A percentile compares a stretch with the other conserved stretches of the same genome.
Evolutionary conservation across 2,329 filamentous ascomycete species (phyloP).

Genomic region (Sarocladium brachiariae): DNA sequence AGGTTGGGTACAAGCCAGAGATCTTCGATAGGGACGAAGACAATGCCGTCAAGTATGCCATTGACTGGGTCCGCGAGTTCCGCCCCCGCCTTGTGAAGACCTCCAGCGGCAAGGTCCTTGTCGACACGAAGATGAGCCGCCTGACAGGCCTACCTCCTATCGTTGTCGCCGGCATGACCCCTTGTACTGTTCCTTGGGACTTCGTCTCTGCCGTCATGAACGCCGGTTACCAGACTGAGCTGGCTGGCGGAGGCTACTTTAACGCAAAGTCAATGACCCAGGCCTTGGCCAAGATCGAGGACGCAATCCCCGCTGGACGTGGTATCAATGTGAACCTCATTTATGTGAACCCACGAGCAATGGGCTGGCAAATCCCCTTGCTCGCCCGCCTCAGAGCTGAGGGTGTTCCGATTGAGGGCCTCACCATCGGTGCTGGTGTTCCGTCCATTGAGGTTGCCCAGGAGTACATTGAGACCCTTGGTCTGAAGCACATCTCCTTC

Average conservation of each 20-base stretch:
- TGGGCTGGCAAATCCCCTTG: slow-evolving; percentile 88
- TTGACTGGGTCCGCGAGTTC: slow-evolving; percentile 97
- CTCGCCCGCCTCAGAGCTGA: slow-evolving; percentile 73
- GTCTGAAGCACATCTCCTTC: slow-evolving; percentile 88
- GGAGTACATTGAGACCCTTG: slow-evolving; percentile 88
- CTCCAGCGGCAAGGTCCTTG: slow-evolving; percentile 79
- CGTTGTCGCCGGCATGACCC: slow-evolving; percentile 92
- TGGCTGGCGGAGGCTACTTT: slow-evolving; percentile 86
- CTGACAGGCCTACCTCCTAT: slow-evolving; percentile 78
- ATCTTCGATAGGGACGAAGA: slow-evolving; percentile 95
- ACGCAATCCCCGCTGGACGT: slow-evolving; percentile 73
- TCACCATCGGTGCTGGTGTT: slow-evolving; percentile 89
- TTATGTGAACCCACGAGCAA: slow-evolving; percentile 82
- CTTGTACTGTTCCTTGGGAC: slow-evolving; percentile 81
- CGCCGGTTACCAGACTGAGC: slow-evolving; percentile 87
- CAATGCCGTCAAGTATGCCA: slow-evolving; percentile 87
- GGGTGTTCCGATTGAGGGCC: slow-evolving; percentile 83
- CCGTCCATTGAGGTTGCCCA: slow-evolving; percentile 89
- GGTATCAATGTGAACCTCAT: slow-evolving; percentile 88
- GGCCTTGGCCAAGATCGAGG: slow-evolving; percentile 78
- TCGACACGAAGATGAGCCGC: slow-evolving; percentile 94
- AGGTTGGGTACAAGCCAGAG: slow-evolving; percentile 97
- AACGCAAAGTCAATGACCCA: slow-evolving; percentile 75
- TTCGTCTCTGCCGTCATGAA: slow-evolving; percentile 92
- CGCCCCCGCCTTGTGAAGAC: slow-evolving; percentile 89